phyloP scores from a whole-genome alignment of 1,284 basidiomycete species.

The Sanguinoderma infundibulare region DNA sequence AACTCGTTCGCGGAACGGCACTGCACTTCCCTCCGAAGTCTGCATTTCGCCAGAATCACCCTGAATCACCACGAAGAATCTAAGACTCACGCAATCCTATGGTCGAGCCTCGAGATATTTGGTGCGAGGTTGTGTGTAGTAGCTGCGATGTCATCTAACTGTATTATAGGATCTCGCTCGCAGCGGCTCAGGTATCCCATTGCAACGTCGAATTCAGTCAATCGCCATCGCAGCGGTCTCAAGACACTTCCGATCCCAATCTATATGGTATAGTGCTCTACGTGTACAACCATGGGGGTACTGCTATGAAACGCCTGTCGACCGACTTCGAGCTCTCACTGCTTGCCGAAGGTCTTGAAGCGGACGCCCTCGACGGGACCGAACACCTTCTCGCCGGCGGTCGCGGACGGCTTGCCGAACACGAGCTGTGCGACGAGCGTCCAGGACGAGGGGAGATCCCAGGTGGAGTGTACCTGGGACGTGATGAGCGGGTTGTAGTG shows the following conservation, averaged over 20 bases:
- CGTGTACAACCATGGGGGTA: background rate
- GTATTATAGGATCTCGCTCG: too few relatives aligned
- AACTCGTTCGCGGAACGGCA: background rate
- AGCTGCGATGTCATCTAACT: too few relatives aligned
- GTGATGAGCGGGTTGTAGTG: conserved; percentile 34
- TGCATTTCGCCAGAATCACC: too few relatives aligned
- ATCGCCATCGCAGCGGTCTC: background rate
- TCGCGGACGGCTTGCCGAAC: conserved; percentile 28
- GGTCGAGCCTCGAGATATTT: too few relatives aligned
- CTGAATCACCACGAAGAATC: too few relatives aligned
- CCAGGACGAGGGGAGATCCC: conserved; percentile 31
- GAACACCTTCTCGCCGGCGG: conserved; percentile 28
- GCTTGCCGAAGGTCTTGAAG: conserved; percentile 29
- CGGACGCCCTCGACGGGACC: conserved; percentile 30
- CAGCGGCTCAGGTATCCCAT: background rate
- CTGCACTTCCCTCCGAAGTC: background rate
- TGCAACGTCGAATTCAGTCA: too few relatives aligned
- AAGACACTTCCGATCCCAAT: background rate
- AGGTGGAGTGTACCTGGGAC: conserved; percentile 26
- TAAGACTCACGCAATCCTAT: too few relatives aligned
- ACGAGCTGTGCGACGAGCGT: conserved; percentile 29
- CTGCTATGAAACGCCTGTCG: background rate
- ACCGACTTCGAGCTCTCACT: conserved; percentile 3
- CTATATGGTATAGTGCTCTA: background rate
- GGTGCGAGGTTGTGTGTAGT: too few relatives aligned